Conservation (phyloP, 1,284 basidiomycete species). For the Ceratobasidium sp. region DNA sequence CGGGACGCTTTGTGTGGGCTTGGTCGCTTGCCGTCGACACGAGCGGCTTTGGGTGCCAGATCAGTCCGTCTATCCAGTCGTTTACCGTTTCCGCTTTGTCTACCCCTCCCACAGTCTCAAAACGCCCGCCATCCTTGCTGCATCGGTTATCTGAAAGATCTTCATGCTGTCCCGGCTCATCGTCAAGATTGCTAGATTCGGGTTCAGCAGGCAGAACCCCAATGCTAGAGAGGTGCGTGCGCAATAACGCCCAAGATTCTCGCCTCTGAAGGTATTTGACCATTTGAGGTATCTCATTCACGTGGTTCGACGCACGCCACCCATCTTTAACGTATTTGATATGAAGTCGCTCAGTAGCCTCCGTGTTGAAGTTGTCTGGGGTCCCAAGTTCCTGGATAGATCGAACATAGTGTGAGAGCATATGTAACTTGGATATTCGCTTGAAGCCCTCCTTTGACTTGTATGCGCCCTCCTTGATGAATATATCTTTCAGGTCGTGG, state of each 20-base stretch:
- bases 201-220: too few relatives aligned
- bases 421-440: constrained; percentile 39
- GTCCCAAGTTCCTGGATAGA: neutral
- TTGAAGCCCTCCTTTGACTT: constrained; percentile 12
- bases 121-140: too few relatives aligned
- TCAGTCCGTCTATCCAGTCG: too few relatives aligned
- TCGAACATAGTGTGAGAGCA: neutral
- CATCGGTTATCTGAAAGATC: too few relatives aligned
- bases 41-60: too few relatives aligned
- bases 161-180: too few relatives aligned
- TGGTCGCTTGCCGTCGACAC: too few relatives aligned
- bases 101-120: too few relatives aligned
- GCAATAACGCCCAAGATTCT: neutral
- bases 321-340: neutral
- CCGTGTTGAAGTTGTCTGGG: neutral
- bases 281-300: neutral
- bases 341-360: neutral
- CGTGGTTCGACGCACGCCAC: neutral
- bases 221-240: neutral
- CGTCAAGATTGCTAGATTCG: too few relatives aligned
- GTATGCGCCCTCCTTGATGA: neutral
- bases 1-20: too few relatives aligned
- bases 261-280: neutral
- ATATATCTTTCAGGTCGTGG: constrained; percentile 3
- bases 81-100: too few relatives aligned